Conservation (phyloP, 495 filamentous ascomycete species). For the Delitschia confertaspora region DNA sequence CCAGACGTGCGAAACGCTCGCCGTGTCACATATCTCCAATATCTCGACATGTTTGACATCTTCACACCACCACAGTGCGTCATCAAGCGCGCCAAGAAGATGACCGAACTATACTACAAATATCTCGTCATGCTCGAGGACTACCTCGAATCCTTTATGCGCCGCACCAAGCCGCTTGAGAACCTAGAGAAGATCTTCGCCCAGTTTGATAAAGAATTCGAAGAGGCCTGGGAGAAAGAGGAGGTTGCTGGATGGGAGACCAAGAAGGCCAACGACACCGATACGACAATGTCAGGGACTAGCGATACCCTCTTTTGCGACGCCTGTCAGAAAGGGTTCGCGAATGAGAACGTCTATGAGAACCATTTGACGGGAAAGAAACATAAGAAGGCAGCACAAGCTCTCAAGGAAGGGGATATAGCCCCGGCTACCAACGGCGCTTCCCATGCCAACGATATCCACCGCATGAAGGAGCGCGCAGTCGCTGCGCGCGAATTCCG, state of each 20-base stretch:
- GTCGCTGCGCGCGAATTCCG: constrained; percentile 85
- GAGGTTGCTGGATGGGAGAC: constrained; percentile 71
- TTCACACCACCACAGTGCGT: constrained; percentile 64
- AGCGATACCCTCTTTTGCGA: constrained; percentile 75
- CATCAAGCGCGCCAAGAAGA: constrained; percentile 69
- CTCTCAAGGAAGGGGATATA: constrained; percentile 15
- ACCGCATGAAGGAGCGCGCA: constrained; percentile 74
- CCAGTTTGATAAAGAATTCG: constrained; percentile 71
- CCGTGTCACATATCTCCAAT: constrained; percentile 80
- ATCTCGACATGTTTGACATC: constrained; percentile 77
- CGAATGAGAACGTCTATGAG: constrained; percentile 90
- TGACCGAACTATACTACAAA: constrained; percentile 81
- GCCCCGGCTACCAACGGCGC: constrained; percentile 24
- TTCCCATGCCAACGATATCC: constrained; percentile 28
- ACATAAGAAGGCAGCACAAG: constrained; percentile 60
- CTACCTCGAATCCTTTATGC: constrained; percentile 82
- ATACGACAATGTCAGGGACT: constrained; percentile 42
- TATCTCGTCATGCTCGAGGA: constrained; percentile 71
- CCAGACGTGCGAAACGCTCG: constrained; percentile 54
- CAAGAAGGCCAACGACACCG: constrained; percentile 42
- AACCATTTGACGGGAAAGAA: constrained; percentile 84
- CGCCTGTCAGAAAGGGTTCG: constrained; percentile 89
- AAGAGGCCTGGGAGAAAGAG: constrained; percentile 68
- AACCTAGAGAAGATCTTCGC: constrained; percentile 70
- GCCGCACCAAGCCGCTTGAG: constrained; percentile 69